These are phyloP conservation scores for Thraustochytrium sp. DNA, from an alignment of 352 stramenopile genomes.

Conservation along the genomic window DNA sequence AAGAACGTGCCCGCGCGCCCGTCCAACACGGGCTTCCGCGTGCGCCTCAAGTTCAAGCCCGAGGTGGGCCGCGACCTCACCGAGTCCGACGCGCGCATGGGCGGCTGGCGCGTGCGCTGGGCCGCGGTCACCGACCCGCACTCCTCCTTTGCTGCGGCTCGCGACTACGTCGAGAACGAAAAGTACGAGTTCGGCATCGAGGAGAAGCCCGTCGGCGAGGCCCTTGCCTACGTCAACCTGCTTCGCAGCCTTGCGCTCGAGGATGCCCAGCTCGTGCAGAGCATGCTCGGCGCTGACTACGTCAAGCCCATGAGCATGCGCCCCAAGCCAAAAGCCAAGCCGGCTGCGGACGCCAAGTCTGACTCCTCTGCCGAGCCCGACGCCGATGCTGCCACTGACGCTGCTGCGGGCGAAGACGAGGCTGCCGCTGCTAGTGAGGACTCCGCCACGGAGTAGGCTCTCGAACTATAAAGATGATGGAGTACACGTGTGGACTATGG, in stretches of 20 bases:
- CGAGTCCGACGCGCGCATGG: constrained; percentile 1
- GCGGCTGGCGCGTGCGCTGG: constrained; percentile 33
- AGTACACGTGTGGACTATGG: no score
- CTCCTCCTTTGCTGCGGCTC: neutral
- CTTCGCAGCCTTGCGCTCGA: neutral
- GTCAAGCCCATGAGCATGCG: neutral
- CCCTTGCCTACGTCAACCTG: constrained; percentile 16
- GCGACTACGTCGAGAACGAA: constrained; percentile 20
- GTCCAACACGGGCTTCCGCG: constrained; percentile 13
- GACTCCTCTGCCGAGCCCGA: neutral
- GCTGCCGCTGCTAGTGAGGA: no score
- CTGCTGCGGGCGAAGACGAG: neutral
- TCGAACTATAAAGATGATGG: no score
- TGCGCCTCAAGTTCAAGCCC: constrained; percentile 17
- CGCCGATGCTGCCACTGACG: neutral
- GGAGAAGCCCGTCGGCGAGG: constrained; percentile 23
- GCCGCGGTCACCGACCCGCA: neutral
- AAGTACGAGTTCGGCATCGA: constrained; percentile 41
- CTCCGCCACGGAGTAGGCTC: no score
- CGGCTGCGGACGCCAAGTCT: neutral
- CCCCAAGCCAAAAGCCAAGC: neutral
- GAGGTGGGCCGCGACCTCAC: constrained; percentile 4
- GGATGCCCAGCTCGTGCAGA: neutral
- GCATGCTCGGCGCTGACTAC: neutral
- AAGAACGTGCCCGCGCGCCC: neutral